phyloP scores from a whole-genome alignment of 208 protist genomes.

The Porcisia deanei region DNA sequence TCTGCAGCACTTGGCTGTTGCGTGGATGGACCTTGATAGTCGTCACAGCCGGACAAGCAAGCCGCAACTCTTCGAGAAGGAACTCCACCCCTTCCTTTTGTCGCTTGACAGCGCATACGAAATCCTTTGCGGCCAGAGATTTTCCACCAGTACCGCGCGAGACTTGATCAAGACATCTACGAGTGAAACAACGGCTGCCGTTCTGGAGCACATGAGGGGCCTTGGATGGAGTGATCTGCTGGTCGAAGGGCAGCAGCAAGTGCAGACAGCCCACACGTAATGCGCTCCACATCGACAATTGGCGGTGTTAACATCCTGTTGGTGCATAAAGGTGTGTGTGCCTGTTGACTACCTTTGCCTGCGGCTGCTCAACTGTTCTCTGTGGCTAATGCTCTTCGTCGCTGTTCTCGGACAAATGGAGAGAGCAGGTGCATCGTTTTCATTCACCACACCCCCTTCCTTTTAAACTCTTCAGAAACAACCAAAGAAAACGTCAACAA shows the following conservation, averaged over 20 bases:
- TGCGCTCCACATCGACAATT: neutral
- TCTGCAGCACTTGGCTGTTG: slow-evolving; percentile 28
- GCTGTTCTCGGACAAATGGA: neutral
- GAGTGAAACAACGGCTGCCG: slow-evolving; percentile 11
- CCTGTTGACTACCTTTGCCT: neutral
- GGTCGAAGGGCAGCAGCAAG: neutral
- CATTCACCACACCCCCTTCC: neutral
- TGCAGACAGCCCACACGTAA: neutral
- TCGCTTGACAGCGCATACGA: slow-evolving; percentile 7
- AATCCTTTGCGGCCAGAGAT: slow-evolving; percentile 4
- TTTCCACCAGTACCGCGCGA: neutral
- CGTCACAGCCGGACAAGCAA: slow-evolving; percentile 27
- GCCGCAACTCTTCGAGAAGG: slow-evolving; percentile 21
- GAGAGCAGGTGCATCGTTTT: neutral
- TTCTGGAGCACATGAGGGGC: slow-evolving; percentile 6
- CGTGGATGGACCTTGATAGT: slow-evolving; percentile 24
- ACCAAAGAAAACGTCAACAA: neutral
- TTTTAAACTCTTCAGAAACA: neutral
- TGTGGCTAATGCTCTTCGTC: neutral
- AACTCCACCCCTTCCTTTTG: slow-evolving; percentile 7
- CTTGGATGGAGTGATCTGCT: neutral
- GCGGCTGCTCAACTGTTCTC: neutral
- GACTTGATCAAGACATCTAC: slow-evolving; percentile 6
- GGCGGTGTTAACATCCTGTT: neutral
- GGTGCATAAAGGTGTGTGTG: neutral